These are phyloP conservation scores for Phanerochaete sordida DNA, from an alignment of 768 basidiomycete genomes.

Conservation along the genomic window DNA sequence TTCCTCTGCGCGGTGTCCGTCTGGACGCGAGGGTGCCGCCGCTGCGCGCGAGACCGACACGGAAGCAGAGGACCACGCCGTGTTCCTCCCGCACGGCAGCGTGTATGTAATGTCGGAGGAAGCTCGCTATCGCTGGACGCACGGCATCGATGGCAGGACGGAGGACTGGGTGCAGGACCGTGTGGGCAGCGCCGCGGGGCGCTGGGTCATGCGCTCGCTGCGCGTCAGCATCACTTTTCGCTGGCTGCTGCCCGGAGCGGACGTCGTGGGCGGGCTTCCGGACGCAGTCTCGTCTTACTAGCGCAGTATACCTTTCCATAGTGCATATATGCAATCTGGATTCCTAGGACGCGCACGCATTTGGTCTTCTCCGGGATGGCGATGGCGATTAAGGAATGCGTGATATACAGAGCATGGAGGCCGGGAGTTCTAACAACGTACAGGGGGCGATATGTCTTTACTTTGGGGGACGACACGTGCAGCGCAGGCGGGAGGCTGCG, in stretches of 20 bases:
- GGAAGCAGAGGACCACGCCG: constrained; percentile 31
- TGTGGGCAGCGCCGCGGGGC: constrained; percentile 12
- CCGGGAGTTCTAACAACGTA: constrained; percentile 25
- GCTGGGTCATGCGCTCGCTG: constrained; percentile 48
- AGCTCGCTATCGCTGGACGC: constrained; percentile 84
- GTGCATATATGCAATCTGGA: not conserved
- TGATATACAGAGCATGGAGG: constrained; percentile 7
- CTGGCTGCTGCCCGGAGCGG: constrained; percentile 83
- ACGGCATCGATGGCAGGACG: constrained; percentile 70
- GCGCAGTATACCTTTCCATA: not conserved
- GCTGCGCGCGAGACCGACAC: no score
- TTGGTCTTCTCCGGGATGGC: not conserved
- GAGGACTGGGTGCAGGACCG: constrained; percentile 55
- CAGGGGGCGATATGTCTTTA: constrained; percentile 6
- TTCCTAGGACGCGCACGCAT: not conserved
- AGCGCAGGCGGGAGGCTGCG: constrained; percentile 12
- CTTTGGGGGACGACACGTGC: constrained; percentile 11
- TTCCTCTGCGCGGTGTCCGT: not conserved
- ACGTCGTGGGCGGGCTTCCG: constrained; percentile 49
- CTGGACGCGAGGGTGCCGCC: no score
- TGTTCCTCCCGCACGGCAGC: constrained; percentile 76
- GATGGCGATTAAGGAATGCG: constrained; percentile 22
- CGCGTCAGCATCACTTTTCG: constrained; percentile 84
- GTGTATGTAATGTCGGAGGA: constrained; percentile 76
- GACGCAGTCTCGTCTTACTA: constrained; percentile 7